These are phyloP conservation scores for Funneliformis geosporum DNA, from an alignment of 192 early-diverging fungal species.

Conservation along the genomic window DNA sequence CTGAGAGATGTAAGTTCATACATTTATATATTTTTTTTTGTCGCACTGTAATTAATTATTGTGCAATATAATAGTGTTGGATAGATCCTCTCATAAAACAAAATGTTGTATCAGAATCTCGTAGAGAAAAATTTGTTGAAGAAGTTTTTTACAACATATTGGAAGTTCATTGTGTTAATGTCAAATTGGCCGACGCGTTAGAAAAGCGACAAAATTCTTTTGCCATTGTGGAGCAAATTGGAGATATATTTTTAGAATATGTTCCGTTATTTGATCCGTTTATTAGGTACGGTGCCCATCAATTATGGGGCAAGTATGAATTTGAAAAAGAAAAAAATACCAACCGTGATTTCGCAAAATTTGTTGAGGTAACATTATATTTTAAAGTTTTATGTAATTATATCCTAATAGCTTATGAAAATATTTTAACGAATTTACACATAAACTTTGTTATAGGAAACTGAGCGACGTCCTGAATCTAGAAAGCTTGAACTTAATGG, in stretches of 20 bases:
- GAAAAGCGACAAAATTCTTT: constrained; percentile 64
- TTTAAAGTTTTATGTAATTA: neutral
- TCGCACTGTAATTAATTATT: neutral
- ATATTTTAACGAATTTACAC: neutral
- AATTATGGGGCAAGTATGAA: constrained; percentile 77
- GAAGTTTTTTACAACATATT: constrained; percentile 80
- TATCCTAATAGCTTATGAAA: neutral
- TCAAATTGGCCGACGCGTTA: constrained; percentile 59
- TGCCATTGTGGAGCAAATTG: constrained; percentile 78
- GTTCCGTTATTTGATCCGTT: constrained; percentile 75
- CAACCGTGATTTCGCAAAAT: constrained; percentile 69
- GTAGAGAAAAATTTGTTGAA: constrained; percentile 71
- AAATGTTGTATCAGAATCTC: constrained; percentile 64
- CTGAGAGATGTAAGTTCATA: constrained; percentile 63
- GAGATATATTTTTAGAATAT: constrained; percentile 80
- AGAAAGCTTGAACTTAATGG: constrained; percentile 83
- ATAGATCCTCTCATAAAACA: constrained; percentile 61
- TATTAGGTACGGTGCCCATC: constrained; percentile 84
- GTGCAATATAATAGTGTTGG: constrained; percentile 51
- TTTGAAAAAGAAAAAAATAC: constrained; percentile 77
- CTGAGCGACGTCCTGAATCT: constrained; percentile 73
- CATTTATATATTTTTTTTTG: neutral
- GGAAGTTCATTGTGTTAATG: constrained; percentile 63
- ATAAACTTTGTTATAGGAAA: constrained; percentile 48
- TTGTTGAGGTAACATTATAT: constrained; percentile 63